A percentile compares a stretch with the other conserved stretches of the same genome.
Conservation (phyloP, 768 basidiomycete genomes). For the Hypholoma fasciculare region DNA sequence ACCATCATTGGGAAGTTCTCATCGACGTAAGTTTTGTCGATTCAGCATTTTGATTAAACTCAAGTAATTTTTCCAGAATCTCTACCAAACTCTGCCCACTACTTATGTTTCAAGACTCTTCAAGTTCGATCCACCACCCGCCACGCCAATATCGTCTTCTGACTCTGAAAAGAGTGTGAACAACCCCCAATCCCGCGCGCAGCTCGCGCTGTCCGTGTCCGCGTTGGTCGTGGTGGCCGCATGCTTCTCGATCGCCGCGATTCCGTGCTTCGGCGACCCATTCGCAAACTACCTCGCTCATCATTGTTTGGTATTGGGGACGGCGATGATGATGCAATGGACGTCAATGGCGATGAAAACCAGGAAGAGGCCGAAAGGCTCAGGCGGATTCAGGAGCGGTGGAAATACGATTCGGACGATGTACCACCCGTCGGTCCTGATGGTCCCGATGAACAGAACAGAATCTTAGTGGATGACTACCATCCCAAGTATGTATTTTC, state of each 20-base stretch:
- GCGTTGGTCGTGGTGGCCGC: constrained; percentile 83
- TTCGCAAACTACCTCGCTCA: constrained; percentile 23
- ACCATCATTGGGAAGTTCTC: constrained; percentile 84
- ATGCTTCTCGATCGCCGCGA: constrained; percentile 72
- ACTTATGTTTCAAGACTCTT: constrained; percentile 66
- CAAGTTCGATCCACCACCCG: constrained; percentile 53
- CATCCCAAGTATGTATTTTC: constrained; percentile 44
- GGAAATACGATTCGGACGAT: constrained; percentile 73
- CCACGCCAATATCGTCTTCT: constrained; percentile 24
- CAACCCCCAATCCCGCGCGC: constrained; percentile 27
- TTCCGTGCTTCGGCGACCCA: constrained; percentile 23
- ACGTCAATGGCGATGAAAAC: constrained; percentile 33
- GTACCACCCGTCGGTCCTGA: constrained; percentile 51
- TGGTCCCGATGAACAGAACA: constrained; percentile 64
- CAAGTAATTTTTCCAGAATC: constrained; percentile 41
- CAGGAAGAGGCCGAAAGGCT: constrained; percentile 38
- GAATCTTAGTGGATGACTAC: constrained; percentile 72
- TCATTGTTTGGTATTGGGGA: constrained; percentile 26
- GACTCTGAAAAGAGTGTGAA: constrained; percentile 25
- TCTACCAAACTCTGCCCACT: constrained; percentile 65
- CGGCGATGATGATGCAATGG: constrained; percentile 32
- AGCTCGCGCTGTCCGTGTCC: constrained; percentile 61
- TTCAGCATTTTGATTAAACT: background rate
- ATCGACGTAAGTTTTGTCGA: constrained; percentile 60
- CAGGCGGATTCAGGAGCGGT: constrained; percentile 51